These are phyloP conservation scores for Hirschioporus abietinus DNA, from an alignment of 768 basidiomycete species.

Conservation along the genomic window DNA sequence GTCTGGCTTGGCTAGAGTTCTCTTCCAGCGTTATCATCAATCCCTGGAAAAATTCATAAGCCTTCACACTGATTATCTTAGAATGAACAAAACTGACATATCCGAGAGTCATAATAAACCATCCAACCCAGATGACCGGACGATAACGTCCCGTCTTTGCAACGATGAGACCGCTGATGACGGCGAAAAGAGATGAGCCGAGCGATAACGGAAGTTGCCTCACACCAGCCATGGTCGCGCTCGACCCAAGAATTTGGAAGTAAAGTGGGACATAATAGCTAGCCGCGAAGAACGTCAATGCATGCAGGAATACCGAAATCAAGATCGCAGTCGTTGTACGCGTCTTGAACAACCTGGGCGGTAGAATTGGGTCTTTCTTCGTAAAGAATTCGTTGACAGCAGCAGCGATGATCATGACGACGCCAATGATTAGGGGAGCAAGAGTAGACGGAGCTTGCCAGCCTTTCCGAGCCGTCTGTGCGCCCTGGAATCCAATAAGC, in stretches of 20 bases:
- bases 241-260: conserved; percentile 19
- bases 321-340: conserved; percentile 17
- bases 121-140: conserved; percentile 4
- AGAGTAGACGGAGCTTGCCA: conserved; percentile 57
- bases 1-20: conserved; percentile 32
- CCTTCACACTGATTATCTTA: neutral
- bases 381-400: conserved; percentile 59
- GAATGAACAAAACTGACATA: neutral
- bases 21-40: conserved; percentile 14
- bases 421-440: conserved; percentile 53
- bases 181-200: conserved; percentile 4
- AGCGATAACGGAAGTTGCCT: conserved; percentile 17
- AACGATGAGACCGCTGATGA: conserved; percentile 3
- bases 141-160: conserved; percentile 5
- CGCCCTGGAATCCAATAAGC: conserved; percentile 67
- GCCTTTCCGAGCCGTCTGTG: conserved; percentile 60
- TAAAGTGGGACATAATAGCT: conserved; percentile 19
- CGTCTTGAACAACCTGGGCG: conserved; percentile 63
- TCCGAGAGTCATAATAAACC: conserved; percentile 5
- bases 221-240: conserved; percentile 13
- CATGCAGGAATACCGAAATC: conserved; percentile 15
- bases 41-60: conserved; percentile 16
- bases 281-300: conserved; percentile 13
- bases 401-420: conserved; percentile 43
- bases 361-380: conserved; percentile 62